These are phyloP conservation scores for Periconia digitata DNA, from an alignment of 2,329 filamentous ascomycete genomes.

Conservation along the genomic window DNA sequence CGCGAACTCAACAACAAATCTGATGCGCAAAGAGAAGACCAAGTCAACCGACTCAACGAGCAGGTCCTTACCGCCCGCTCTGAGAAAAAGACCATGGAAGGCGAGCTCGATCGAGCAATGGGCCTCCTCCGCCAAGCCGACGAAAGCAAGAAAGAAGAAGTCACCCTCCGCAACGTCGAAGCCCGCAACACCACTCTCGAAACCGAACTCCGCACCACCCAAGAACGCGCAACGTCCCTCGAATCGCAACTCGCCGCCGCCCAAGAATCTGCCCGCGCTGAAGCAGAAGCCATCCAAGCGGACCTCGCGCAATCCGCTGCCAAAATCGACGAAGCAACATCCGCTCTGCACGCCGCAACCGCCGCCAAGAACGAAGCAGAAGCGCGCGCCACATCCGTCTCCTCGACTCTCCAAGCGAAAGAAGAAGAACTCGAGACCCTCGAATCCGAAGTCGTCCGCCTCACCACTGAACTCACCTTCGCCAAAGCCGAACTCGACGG, in stretches of 20 bases:
- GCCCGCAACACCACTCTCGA: conserved; percentile 36
- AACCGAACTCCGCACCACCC: conserved; percentile 31
- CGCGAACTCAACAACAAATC: conserved; percentile 88
- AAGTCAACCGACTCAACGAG: conserved; percentile 46
- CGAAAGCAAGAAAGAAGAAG: conserved; percentile 24
- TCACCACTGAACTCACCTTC: conserved; percentile 82
- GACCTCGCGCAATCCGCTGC: conserved; percentile 36
- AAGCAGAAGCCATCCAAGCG: conserved; percentile 39
- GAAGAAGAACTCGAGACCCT: conserved; percentile 45
- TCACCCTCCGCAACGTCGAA: conserved; percentile 30
- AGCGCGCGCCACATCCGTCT: conserved; percentile 28
- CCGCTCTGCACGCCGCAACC: conserved; percentile 28
- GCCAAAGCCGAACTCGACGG: conserved; percentile 88
- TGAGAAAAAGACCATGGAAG: conserved; percentile 38
- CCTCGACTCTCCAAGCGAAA: conserved; percentile 32
- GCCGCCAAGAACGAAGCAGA: conserved; percentile 37
- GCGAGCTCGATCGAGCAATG: conserved; percentile 40
- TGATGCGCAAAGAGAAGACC: conserved; percentile 55
- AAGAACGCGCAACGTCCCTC: conserved; percentile 34
- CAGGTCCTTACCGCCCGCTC: conserved; percentile 41
- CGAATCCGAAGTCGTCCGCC: conserved; percentile 64
- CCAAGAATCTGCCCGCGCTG: conserved; percentile 39
- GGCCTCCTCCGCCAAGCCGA: conserved; percentile 33
- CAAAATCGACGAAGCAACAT: conserved; percentile 31
- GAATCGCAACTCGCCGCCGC: conserved; percentile 36